Base-by-base conservation (phyloP, 2,329 filamentous ascomycete genomes). In the Clarireedia hainanense region DNA sequence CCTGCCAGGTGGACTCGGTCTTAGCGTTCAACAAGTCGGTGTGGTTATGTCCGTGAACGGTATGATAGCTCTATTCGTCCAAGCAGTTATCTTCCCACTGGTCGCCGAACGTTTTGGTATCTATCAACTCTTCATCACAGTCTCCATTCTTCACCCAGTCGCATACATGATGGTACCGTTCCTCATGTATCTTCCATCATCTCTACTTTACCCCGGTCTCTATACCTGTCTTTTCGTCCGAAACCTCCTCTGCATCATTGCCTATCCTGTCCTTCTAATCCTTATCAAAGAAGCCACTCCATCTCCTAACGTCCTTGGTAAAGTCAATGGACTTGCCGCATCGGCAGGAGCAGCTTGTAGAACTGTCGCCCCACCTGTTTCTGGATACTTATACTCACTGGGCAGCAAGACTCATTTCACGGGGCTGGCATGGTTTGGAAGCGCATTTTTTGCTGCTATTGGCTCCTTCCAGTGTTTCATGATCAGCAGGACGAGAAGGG, bases 231-330 rank as follows among this genome's bases (percentile, higher is more conserved):
- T 69, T 12, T 57, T 63, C 5, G 58, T 86, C 40, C 78, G 83
- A 52, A 85, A 85, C 63, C 64, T 84, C 14, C 73, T 84, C 39
- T 79, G 78, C 47, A 85, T 86, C 63, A 74, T 83, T 53, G 73
- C 84, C 7, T 86, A 85, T 64, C 84, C 83, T 2, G 74, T 85
- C 5, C 75, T 86, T 39, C 73, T 87, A 46, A 86, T 87, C 62
- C 73, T 86, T 34, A 79, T 87, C 74, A 86, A 86, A 69, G 80
- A 86, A 64, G 80, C 81, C 1, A 84, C 81, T 0, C 81, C 82
- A 2, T 76, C 74, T 34, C 71, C 75, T 6, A 73, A 72, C 43
- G 76, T 82, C 6, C 72, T 86, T 40, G 84, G 84, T 51, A 83
- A 77, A 63, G 79, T 87, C 63, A 87, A 87, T 58, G 84, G 84